Percentiles rank a stretch among this genome's conserved stretches.
phyloP scores from a whole-genome alignment of 2,329 filamentous ascomycete genomes.

The Anisogramma anomala region DNA sequence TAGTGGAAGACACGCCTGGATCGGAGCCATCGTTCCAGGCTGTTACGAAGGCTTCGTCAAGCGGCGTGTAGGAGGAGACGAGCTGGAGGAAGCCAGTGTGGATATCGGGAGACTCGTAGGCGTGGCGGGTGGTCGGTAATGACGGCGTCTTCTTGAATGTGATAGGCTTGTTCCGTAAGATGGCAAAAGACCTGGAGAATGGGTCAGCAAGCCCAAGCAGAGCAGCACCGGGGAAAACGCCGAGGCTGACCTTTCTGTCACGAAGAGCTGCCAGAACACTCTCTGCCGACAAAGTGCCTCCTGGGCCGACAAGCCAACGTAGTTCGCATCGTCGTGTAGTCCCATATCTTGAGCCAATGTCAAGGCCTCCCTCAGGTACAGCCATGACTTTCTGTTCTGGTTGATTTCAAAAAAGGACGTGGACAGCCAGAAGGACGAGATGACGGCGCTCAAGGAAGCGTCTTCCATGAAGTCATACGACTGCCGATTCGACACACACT shows the following conservation, averaged over 20 bases:
- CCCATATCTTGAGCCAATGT: slow-evolving; percentile 47
- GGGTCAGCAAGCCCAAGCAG: slow-evolving; percentile 20
- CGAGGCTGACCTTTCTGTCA: slow-evolving; percentile 42
- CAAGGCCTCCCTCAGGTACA: slow-evolving; percentile 49
- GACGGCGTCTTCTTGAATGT: slow-evolving; percentile 48
- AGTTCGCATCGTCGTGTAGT: slow-evolving; percentile 46
- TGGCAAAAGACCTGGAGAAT: slow-evolving; percentile 37
- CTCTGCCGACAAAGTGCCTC: slow-evolving; percentile 43
- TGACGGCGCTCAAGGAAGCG: slow-evolving; percentile 41
- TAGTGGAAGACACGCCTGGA: slow-evolving; percentile 23
- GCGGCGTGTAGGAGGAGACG: slow-evolving; percentile 48
- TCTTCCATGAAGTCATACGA: slow-evolving; percentile 47
- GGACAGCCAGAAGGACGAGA: slow-evolving; percentile 51
- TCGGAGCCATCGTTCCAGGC: slow-evolving; percentile 50
- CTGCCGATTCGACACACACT: slow-evolving; percentile 44
- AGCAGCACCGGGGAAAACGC: neutral
- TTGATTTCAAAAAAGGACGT: slow-evolving; percentile 51
- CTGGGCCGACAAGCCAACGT: slow-evolving; percentile 34
- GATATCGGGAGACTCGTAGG: slow-evolving; percentile 40
- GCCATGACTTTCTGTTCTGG: slow-evolving; percentile 50
- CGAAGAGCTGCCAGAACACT: slow-evolving; percentile 52
- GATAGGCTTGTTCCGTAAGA: slow-evolving; percentile 52
- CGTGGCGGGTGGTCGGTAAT: slow-evolving; percentile 38
- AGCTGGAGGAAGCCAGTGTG: slow-evolving; percentile 48
- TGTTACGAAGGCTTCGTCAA: slow-evolving; percentile 52